Conservation (phyloP, 2,329 filamentous ascomycete genomes). For the Dactylellina sp. region DNA sequence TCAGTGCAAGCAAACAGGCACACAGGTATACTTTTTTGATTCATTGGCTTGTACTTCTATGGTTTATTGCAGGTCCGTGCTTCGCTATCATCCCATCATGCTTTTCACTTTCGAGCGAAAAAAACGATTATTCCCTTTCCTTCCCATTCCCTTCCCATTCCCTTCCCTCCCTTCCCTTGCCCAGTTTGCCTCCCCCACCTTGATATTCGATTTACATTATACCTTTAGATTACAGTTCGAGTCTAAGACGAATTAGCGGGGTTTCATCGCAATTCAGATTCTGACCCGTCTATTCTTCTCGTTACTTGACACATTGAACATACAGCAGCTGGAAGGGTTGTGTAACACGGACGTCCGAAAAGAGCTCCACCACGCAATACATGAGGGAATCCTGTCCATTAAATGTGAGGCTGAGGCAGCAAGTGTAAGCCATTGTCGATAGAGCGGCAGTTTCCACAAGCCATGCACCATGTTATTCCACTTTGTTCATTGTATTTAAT, state of each 20-base stretch:
- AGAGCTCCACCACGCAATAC: neutral
- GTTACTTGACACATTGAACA: neutral
- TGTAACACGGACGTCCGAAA: conserved; percentile 35
- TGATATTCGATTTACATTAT: conserved; percentile 7
- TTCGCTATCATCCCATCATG: conserved; percentile 1
- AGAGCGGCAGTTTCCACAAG: conserved; percentile 17
- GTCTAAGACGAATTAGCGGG: conserved; percentile 9
- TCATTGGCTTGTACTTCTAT: neutral
- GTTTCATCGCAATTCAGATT: conserved; percentile 14
- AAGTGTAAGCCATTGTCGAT: conserved; percentile 6
- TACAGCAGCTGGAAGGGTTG: neutral
- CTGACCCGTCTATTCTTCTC: conserved; percentile 24
- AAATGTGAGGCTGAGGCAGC: conserved; percentile 14
- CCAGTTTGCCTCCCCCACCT: neutral
- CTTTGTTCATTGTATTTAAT: neutral
- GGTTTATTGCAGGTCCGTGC: conserved; percentile 20
- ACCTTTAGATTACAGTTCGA: conserved; percentile 16
- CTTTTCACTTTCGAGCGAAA: too few species aligned
- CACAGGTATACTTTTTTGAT: conserved; percentile 20
- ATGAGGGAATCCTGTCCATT: neutral
- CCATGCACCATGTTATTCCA: conserved; percentile 26
- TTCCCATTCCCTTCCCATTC: neutral
- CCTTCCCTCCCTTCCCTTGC: too few species aligned
- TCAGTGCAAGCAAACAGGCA: conserved; percentile 44
- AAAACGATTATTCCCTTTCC: neutral